Percentiles rank a stretch among this genome's conserved stretches.
Conservation (phyloP, 768 basidiomycete genomes). For the Rhodotorula taiwanensis region DNA sequence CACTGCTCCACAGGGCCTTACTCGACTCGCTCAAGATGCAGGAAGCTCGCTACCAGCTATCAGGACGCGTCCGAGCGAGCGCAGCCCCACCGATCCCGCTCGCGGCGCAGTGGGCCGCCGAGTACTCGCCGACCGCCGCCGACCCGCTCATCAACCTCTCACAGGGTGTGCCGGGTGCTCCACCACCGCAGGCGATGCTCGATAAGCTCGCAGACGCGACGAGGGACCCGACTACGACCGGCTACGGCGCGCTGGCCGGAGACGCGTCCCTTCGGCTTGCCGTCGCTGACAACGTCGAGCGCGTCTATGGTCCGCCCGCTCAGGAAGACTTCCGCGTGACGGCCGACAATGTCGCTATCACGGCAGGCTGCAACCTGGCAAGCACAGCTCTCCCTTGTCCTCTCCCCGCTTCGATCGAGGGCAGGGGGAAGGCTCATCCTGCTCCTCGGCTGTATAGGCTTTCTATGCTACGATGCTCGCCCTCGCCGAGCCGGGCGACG, state of each 20-base stretch:
- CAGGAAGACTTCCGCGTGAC: too few species aligned
- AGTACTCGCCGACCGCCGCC: slow-evolving; percentile 6
- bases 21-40: not conserved
- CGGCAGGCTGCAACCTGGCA: slow-evolving; percentile 38
- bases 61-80: not conserved
- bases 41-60: slow-evolving; percentile 1
- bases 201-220: slow-evolving; percentile 50
- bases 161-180: slow-evolving; percentile 57
- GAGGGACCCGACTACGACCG: slow-evolving; percentile 8
- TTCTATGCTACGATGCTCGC: slow-evolving; percentile 39
- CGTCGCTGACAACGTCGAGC: slow-evolving; percentile 58
- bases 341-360: slow-evolving; percentile 27
- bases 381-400: not conserved
- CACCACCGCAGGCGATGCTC: slow-evolving; percentile 56
- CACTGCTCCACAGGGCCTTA: too few species aligned
- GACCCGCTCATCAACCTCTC: slow-evolving; percentile 32
- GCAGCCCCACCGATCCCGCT: slow-evolving; percentile 30
- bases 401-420: not conserved
- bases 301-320: slow-evolving; percentile 50
- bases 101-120: slow-evolving; percentile 14
- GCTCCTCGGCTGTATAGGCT: slow-evolving; percentile 17
- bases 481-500: slow-evolving; percentile 35
- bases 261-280: slow-evolving; percentile 8
- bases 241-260: slow-evolving; percentile 25
- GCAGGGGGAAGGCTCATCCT: not conserved